Conservation (phyloP, 345 rosid species). For the Hirschfeldia incana region DNA sequence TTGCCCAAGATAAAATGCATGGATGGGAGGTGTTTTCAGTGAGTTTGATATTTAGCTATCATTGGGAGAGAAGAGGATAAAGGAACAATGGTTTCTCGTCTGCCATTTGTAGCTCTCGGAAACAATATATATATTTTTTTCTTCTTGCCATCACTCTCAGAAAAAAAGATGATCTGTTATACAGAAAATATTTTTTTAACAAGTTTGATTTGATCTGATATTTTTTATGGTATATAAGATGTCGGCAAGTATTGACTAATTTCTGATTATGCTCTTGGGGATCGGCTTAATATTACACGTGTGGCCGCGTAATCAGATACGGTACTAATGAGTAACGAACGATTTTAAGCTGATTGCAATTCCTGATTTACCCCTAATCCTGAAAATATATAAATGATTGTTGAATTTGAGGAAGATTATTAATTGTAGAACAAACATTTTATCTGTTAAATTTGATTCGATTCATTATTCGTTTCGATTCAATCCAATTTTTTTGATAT, state of each 20-base stretch:
- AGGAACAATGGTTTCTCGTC: background rate
- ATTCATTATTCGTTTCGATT: no score
- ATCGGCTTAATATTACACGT: slow-evolving; percentile 11
- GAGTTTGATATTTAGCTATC: background rate
- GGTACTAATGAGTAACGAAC: slow-evolving; percentile 14
- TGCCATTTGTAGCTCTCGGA: background rate
- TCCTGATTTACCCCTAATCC: background rate
- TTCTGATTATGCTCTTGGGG: background rate
- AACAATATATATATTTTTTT: background rate
- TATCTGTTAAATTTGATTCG: no score
- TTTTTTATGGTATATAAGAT: background rate
- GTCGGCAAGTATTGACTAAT: slow-evolving; percentile 32
- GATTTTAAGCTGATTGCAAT: background rate
- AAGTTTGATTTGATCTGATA: background rate
- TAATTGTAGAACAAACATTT: no score
- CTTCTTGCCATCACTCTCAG: background rate
- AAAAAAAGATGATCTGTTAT: background rate
- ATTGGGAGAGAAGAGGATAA: background rate
- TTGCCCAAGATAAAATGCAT: no score
- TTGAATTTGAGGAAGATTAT: slow-evolving; percentile 12
- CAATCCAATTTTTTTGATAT: no score
- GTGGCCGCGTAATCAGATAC: slow-evolving; percentile 22
- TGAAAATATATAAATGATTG: no score
- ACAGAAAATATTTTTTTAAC: background rate
- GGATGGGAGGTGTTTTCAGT: background rate